These are phyloP conservation scores for Myriosclerotinia duriaeana DNA, from an alignment of 2,329 filamentous ascomycete genomes.

Conservation along the genomic window DNA sequence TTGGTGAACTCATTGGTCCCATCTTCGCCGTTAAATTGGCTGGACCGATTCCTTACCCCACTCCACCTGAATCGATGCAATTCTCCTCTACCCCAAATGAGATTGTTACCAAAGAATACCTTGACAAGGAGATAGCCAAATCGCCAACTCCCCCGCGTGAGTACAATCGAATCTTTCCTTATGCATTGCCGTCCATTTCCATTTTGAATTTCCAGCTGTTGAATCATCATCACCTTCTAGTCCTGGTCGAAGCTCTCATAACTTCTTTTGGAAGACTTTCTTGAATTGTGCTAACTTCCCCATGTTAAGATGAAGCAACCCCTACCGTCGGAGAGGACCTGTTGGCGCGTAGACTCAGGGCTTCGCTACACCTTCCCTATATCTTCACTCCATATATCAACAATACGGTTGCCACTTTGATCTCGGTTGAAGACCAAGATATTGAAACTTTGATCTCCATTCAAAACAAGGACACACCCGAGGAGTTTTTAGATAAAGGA, in stretches of 20 bases:
- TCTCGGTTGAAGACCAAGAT: not conserved
- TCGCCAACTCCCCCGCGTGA: not conserved
- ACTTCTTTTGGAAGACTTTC: not conserved
- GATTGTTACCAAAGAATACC: not conserved
- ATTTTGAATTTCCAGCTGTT: not conserved
- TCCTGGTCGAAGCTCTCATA: not conserved
- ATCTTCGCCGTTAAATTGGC: constrained; percentile 14
- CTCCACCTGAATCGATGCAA: not conserved
- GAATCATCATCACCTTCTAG: not conserved
- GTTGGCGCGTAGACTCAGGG: constrained; percentile 14
- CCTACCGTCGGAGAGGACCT: constrained; percentile 4
- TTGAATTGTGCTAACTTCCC: not conserved
- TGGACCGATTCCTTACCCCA: constrained; percentile 5
- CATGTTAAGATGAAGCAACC: not conserved
- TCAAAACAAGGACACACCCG: constrained; percentile 2
- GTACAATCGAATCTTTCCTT: not conserved
- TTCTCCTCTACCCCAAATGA: constrained; percentile 14
- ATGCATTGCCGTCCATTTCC: not conserved
- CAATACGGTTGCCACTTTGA: constrained; percentile 12
- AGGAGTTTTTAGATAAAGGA: not conserved
- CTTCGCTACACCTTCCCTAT: constrained; percentile 20
- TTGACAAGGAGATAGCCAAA: not conserved
- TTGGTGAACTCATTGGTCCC: not conserved
- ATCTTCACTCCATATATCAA: constrained; percentile 23
- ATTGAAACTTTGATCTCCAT: not conserved